Evolutionary conservation across 805 yeast genomes (phyloP).

Genomic region (Metschnikowia arizonensis): DNA sequence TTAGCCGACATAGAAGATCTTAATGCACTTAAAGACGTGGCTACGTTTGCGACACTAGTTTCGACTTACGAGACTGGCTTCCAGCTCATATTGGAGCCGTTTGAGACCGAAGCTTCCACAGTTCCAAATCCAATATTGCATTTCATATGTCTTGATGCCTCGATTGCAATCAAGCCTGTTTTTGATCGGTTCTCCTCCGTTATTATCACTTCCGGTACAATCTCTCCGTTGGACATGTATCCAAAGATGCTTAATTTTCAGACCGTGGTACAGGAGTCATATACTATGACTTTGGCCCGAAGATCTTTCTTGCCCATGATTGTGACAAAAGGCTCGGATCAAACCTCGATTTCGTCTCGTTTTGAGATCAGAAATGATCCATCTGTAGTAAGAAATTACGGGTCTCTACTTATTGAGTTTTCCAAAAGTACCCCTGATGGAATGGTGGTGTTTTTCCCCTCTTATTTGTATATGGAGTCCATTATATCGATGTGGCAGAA

Average conservation of each 20-base stretch:
- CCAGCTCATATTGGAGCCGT: constrained; percentile 88
- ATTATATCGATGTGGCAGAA: constrained; percentile 98
- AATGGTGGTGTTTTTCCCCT: constrained; percentile 94
- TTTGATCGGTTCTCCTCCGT: constrained; percentile 91
- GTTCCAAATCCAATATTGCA: constrained; percentile 95
- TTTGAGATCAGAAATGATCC: constrained; percentile 98
- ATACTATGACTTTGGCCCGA: constrained; percentile 91
- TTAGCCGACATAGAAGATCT: constrained; percentile 86
- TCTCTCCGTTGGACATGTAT: constrained; percentile 97
- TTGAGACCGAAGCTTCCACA: constrained; percentile 86
- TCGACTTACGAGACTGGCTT: constrained; percentile 95
- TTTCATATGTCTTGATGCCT: constrained; percentile 94
- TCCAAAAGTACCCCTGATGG: constrained; percentile 98
- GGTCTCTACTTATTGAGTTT: constrained; percentile 85
- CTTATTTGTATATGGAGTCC: constrained; percentile 95
- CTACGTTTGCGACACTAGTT: constrained; percentile 92
- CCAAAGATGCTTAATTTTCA: constrained; percentile 94
- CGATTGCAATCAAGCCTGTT: constrained; percentile 95
- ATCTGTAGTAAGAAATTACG: constrained; percentile 94
- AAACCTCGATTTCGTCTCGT: constrained; percentile 92
- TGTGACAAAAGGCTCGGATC: constrained; percentile 97
- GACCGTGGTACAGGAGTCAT: constrained; percentile 90
- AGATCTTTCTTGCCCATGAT: constrained; percentile 92
- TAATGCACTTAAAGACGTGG: constrained; percentile 89
- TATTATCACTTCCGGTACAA: constrained; percentile 95